A percentile compares a stretch with the other conserved stretches of the same genome.
Conservation (phyloP, 2,329 filamentous ascomycete genomes). For the Claviceps purpurea region DNA sequence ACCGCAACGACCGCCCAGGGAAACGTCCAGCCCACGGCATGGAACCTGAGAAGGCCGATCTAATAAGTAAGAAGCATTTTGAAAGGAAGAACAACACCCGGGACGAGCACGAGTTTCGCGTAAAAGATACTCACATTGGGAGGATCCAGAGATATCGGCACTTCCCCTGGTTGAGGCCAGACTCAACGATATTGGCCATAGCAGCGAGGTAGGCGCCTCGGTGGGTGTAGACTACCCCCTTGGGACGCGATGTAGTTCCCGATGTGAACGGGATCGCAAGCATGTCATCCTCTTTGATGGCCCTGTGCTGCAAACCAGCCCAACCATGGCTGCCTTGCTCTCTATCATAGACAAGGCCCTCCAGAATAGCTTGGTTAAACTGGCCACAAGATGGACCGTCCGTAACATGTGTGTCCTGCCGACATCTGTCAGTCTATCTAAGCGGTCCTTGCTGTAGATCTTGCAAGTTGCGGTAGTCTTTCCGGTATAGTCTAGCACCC, state of each 20-base stretch:
- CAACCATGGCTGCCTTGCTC: constrained; percentile 58
- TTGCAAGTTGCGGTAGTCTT: too few relatives aligned
- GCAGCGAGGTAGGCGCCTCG: constrained; percentile 76
- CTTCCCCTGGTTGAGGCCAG: constrained; percentile 64
- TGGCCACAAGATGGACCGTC: constrained; percentile 63
- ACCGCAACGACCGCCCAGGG: constrained; percentile 90
- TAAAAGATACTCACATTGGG: constrained; percentile 51
- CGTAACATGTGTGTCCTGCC: constrained; percentile 62
- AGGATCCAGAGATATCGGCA: constrained; percentile 86
- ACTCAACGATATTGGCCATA: constrained; percentile 77
- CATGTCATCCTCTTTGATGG: constrained; percentile 62
- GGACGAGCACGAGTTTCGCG: background rate
- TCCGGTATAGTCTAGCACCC: too few relatives aligned
- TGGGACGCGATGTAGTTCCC: constrained; percentile 81
- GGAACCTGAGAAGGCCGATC: constrained; percentile 33
- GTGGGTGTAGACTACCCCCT: constrained; percentile 88
- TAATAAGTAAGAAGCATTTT: background rate
- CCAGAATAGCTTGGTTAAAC: constrained; percentile 71
- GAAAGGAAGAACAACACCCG: too few relatives aligned
- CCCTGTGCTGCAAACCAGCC: constrained; percentile 59
- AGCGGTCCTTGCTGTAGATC: too few relatives aligned
- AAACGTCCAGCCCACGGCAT: constrained; percentile 69
- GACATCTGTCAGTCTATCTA: background rate
- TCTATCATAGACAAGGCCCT: constrained; percentile 62
- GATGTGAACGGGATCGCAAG: constrained; percentile 88